Base-by-base conservation (phyloP, 805 yeast species). In the Lachancea nothofagi region DNA sequence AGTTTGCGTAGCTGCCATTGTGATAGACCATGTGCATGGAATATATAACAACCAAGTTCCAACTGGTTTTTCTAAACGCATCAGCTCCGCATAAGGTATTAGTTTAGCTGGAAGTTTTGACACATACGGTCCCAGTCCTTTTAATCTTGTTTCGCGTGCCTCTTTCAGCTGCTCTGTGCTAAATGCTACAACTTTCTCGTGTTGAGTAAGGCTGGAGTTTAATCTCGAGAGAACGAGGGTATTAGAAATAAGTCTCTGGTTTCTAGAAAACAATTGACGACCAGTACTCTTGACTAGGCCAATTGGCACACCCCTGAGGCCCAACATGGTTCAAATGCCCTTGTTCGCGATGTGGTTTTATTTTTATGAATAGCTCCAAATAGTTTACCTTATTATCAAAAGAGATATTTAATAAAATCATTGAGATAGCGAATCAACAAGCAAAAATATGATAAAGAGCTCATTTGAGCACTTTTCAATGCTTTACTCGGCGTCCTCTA, bases 1-100 rank as follows among this genome's bases (percentile, higher is more conserved):
- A 2, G 79, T 62, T 49, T 77, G 69, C 48, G 72, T 82, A 0
- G 94, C 90, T 1, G 96, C 97, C 80, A 89, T 82, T 0, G 90
- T 71, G 40, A 93, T 82, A 8, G 95, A 83, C 97, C 97, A 93
- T 32, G 86, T 75, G 37, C 95, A 81, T 0, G 98, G 98, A 34
- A 86, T 68, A 44, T 77, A 76, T 29, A 93, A 66, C 20, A 90
- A 67, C 72, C 86, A 78, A 0, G 97, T 84, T 0, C 98, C 99
- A n/a, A 84, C 94, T 0, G 99, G 98, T 51, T 86, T 86, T 56
- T 93, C 98, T 40, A 90, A 62, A 40, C 99, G 71, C 83, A 88
- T 80, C 40, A 93, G 67, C 55, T 87, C 95, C 30, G 96, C 95
- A 57, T 88, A 93, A 0, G 98, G 97, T 32, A 85, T 80, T 77